Evolutionary conservation across 768 basidiomycete genomes (phyloP), one percentile per base, ranked within the genome.

Genomic region (Strobilomyces echinocephalus): DNA sequence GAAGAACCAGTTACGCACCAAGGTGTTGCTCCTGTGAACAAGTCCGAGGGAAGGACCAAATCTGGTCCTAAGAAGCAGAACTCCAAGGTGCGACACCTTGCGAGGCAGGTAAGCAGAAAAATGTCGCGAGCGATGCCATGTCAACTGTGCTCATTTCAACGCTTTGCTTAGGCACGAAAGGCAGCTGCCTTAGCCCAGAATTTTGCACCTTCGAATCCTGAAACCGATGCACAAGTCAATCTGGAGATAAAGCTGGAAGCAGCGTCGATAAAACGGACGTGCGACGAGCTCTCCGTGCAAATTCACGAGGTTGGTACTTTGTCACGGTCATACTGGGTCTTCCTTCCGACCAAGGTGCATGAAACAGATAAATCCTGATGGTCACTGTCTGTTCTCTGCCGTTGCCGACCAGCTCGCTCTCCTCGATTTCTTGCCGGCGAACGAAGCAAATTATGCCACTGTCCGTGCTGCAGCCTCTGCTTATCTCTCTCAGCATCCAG

Each of bases 321-420:
- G 30, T 30, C 30, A 31, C 8, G n/a, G 28, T 48, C 24, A 24
- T 24, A 24, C 24, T 24, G 24, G 8, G 8, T 45, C 34, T 40
- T 49, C 11, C 18, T 18, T 21, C 55, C 38, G 36, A 44, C 49
- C 18, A 46, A 48, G 46, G 45, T 49, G 34, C n/a, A 7, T 15
- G n/a, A 24, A 24, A 53, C 60, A 97, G 93, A 87, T 97, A 61
- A 84, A 85, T 54, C 92, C 95, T 16, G 95, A 98, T 62, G 95
- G 95, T 0, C 95, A 98, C 62, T 98, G 95, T 73, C 83, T 98
- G 30, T 99, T 88, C 74, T 88, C 92, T 44, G 91, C 95, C 10
- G 76, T 98, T 24, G 95, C 91, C 24, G 93, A 98, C 69, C 95
- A 99, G 67, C 82, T 97, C 31, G 76, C 75, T 42, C 62, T 88